Evolutionary conservation across 768 basidiomycete species (phyloP), one percentile per base, ranked within the genome.

Genomic region (Xanthoconium purpureum): DNA sequence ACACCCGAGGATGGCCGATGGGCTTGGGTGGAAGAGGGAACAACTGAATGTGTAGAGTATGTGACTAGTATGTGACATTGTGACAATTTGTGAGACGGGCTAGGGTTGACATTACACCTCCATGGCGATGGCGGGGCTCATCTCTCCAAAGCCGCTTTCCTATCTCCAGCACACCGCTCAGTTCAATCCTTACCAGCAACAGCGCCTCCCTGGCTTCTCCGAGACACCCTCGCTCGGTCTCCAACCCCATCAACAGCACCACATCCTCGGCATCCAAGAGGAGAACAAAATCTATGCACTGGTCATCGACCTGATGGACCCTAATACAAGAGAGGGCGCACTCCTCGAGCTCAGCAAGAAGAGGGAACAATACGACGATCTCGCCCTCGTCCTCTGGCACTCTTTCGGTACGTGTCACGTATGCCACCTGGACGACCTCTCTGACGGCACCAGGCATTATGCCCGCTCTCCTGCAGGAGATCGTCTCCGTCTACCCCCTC

Each of bases 291-390:
- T 99, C 43, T 96, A 94, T 73, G 77, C 80, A 12, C 81, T 98
- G 50, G 94, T 98, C 57, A 85, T 94, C 62, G 91, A 96, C 55
- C 76, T 96, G 29, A 81, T 90, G 78, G 87, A 92, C 66, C 85
- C 88, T 2, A 81, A 77, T 53, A 84, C 88, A n/a, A 82, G 96
- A 59, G 97, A 99, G 69, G 80, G 80, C 3, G 96, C 97, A 2
- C 77, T 99, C 47, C 79, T 98, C 52, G 97, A 99, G 75, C 79
- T 99, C 66, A 96, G 93, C 77, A 98, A 99, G 82, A 98, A 98
- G 78, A 79, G 97, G 60, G 97, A 98, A 75, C 95, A 98, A 73
- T 98, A 96, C 69, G 97, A 99, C 70, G 95, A 99, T 74, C 84
- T 99, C 45, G 97, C 97, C 2, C 81, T 98, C 42, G 91, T 99